Base-by-base conservation (phyloP, 306 rosid genomes). In the Medicago ruthenica region DNA sequence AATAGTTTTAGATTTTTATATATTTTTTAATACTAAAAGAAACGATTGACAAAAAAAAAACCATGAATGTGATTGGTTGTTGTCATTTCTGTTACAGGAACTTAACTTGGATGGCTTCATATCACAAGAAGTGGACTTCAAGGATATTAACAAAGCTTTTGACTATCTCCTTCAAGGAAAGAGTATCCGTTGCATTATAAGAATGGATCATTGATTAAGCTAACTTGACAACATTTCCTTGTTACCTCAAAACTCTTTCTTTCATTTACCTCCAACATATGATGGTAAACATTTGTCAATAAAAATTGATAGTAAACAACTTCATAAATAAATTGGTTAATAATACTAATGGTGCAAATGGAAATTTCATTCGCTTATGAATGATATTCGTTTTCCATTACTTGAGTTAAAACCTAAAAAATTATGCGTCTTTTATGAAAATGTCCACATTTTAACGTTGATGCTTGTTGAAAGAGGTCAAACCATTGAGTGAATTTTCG, bases 101-200 rank as follows among this genome's bases (percentile, higher is more conserved):
- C 85, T 87, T 50, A 36, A 55, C 64, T 54, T 89, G 80, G 89
- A 89, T 4, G 82, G 79, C 2, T 81, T 85, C 77, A 81, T 89
- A 89, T 7, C 93, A 16, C 89, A 87, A 20, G 84, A 86, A 47
- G 79, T 86, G 79, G 67, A 54, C 11, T 85, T 89, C 8, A 40
- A 77, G 11, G 93, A 89, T 39, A 87, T 89, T 36, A 89, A 87
- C 81, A 85, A 79, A 77, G 91, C 91, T 50, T 89, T 87, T 54
- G 85, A 85, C 13, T 79, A 85, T 66, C 82, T 87, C 3, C 37
- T 62, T 0, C 61, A 64, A 79, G 91, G 91, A 34, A 81, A 80
- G 79, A 77, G 88, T 74, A 80, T 89, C 34, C 93, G 88, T 1
- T 87, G 89, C 79, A 77, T 89, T 70, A 87, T 89, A 68, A 79